These are phyloP conservation scores for Rhodotorula kratochvilovae DNA, from an alignment of 768 basidiomycete genomes.

Conservation along the genomic window DNA sequence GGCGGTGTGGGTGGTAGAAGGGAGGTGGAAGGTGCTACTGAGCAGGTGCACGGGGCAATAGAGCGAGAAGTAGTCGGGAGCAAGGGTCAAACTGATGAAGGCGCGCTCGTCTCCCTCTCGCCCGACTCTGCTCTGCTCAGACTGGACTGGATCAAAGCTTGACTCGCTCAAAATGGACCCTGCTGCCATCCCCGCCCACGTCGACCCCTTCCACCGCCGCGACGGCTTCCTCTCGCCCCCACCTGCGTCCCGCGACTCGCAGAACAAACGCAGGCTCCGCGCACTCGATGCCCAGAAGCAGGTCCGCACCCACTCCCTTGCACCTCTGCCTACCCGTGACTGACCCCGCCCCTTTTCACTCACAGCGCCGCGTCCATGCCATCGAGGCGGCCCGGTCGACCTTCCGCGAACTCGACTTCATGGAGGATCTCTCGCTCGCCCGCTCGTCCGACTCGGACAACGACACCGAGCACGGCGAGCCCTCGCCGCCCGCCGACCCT, in stretches of 20 bases:
- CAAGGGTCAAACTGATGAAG: too few species aligned
- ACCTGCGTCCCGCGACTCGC: neutral
- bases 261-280: neutral
- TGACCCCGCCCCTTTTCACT: too few species aligned
- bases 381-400: slow-evolving; percentile 25
- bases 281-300: slow-evolving; percentile 28
- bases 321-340: neutral
- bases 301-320: neutral
- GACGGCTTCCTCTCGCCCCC: neutral
- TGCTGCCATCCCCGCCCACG: neutral
- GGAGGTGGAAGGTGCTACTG: too few species aligned
- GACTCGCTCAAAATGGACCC: neutral
- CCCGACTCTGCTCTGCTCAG: too few species aligned
- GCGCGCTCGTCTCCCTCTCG: too few species aligned
- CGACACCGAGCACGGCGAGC: neutral
- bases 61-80: too few species aligned
- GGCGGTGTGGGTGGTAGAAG: too few species aligned
- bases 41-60: too few species aligned
- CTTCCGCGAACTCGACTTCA: slow-evolving; percentile 17
- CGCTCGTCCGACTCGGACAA: neutral
- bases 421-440: slow-evolving; percentile 26
- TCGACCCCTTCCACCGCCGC: slow-evolving; percentile 15
- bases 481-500: neutral
- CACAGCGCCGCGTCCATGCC: slow-evolving; percentile 14
- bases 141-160: too few species aligned